Evolutionary conservation across 441 rosid species (phyloP).

Genomic region (Aleurites moluccanus): DNA sequence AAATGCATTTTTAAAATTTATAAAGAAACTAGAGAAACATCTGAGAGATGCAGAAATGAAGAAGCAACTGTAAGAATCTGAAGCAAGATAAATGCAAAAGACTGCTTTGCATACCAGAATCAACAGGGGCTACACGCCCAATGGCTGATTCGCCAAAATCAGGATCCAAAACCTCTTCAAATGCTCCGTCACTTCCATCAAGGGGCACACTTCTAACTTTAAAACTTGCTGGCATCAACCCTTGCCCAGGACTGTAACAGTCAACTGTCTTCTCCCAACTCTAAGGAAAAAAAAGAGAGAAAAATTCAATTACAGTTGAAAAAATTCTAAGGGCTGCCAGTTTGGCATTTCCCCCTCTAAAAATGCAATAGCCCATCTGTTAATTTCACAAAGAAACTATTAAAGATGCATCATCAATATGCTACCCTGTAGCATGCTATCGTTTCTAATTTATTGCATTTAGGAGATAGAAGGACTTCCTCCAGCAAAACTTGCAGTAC

Average conservation of each 20-base stretch:
- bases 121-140: slow-evolving; percentile 99
- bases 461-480: neutral
- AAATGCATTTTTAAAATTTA: neutral
- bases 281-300: slow-evolving; percentile 40
- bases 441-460: neutral
- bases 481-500: neutral
- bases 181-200: slow-evolving; percentile 57
- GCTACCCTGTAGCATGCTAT: neutral
- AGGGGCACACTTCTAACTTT: slow-evolving; percentile 72
- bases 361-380: neutral
- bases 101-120: slow-evolving; percentile 56
- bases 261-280: slow-evolving; percentile 99
- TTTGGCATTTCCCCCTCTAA: too few species aligned
- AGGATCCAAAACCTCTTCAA: slow-evolving; percentile 84
- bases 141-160: slow-evolving; percentile 98
- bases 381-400: neutral
- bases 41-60: slow-evolving; percentile 5
- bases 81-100: neutral
- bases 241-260: slow-evolving; percentile 95
- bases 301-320: neutral
- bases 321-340: neutral
- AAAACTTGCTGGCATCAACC: slow-evolving; percentile 97
- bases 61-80: neutral
- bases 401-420: neutral
- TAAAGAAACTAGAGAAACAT: neutral